These are phyloP conservation scores for Aspergillus affinis DNA, from an alignment of 495 filamentous ascomycete species.

Conservation along the genomic window DNA sequence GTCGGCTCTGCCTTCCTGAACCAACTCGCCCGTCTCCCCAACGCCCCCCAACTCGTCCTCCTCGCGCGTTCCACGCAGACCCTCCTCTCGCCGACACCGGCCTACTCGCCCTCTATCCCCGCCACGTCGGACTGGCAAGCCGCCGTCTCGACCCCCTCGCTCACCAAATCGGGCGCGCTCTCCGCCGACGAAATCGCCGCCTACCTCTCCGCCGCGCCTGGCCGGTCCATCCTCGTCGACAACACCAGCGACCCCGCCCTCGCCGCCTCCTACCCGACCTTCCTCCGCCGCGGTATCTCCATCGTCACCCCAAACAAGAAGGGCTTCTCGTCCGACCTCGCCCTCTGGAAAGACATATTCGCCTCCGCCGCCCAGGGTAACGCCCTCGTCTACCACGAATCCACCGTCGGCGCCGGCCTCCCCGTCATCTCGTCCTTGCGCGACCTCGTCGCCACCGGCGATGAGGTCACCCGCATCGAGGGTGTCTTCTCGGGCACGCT, in stretches of 20 bases:
- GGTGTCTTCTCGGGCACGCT: slow-evolving; percentile 96
- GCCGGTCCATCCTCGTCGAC: slow-evolving; percentile 78
- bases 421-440: slow-evolving; percentile 89
- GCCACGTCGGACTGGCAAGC: slow-evolving; percentile 50
- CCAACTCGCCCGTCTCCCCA: slow-evolving; percentile 68
- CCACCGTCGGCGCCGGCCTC: slow-evolving; percentile 86
- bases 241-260: slow-evolving; percentile 86
- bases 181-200: slow-evolving; percentile 65
- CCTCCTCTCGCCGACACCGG: slow-evolving; percentile 55
- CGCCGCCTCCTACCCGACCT: slow-evolving; percentile 73
- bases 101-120: slow-evolving; percentile 50
- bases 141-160: slow-evolving; percentile 54
- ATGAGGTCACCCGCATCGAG: slow-evolving; percentile 83
- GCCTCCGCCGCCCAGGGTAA: slow-evolving; percentile 56
- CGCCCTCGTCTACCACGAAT: slow-evolving; percentile 88
- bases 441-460: slow-evolving; percentile 86
- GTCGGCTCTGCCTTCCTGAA: slow-evolving; percentile 88
- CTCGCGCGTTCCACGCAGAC: slow-evolving; percentile 79
- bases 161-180: slow-evolving; percentile 51
- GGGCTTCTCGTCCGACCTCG: slow-evolving; percentile 75
- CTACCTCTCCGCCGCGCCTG: slow-evolving; percentile 69
- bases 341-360: slow-evolving; percentile 83
- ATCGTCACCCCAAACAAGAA: slow-evolving; percentile 98
- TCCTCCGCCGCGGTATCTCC: slow-evolving; percentile 75
- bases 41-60: slow-evolving; percentile 69